Evolutionary conservation across 176 grass and related monocot genomes (phyloP), one percentile per base, ranked within the genome.

Genomic region (Themeda triandra): DNA sequence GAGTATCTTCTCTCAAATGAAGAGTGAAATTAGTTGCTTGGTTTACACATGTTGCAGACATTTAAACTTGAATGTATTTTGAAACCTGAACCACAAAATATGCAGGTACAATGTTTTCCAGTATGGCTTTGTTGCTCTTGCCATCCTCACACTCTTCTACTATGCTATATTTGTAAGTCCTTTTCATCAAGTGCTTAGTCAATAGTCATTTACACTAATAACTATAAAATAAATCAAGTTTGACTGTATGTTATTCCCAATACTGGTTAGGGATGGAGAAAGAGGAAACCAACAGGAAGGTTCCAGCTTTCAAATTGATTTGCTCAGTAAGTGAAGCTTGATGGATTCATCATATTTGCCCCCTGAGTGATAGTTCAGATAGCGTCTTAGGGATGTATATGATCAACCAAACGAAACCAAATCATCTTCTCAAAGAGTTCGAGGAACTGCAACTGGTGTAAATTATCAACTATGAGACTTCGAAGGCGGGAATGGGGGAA

Each of bases 21-120:
- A 86, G 18, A 41, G 4, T 21, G 15, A 8, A 8, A 42, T 41
- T 56, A 19, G 63, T 53, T 80, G 18, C 63, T 68, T 42, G 30
- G 24, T 42, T 31, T 18, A 17, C 60, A 11, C 28, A 30, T 30
- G 0, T 62, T 40, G 13, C 17, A 7, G 32, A 35, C 35, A 84
- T 77, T 8, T 8, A 36, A 31, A 31, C 75, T 63, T 82, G 23
- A 66, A 73, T 39, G 19, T 31, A 56, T 76, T 63, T 73, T 86
- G 18, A 72, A 63, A 75, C 67, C 51, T 49, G 49, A 84, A 62
- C 58, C 24, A 37, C 64, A 19, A 19, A 79, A 21, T 60, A 45
- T 79, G 33, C 91, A 99, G 96, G 86, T 96, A 99, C 82, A 99
- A 96, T 71, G 89, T 99, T 59, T 99, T 99, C 85, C 96, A 99